phyloP scores from a whole-genome alignment of 2,329 filamentous ascomycete species.

The Penicillium sp. region DNA sequence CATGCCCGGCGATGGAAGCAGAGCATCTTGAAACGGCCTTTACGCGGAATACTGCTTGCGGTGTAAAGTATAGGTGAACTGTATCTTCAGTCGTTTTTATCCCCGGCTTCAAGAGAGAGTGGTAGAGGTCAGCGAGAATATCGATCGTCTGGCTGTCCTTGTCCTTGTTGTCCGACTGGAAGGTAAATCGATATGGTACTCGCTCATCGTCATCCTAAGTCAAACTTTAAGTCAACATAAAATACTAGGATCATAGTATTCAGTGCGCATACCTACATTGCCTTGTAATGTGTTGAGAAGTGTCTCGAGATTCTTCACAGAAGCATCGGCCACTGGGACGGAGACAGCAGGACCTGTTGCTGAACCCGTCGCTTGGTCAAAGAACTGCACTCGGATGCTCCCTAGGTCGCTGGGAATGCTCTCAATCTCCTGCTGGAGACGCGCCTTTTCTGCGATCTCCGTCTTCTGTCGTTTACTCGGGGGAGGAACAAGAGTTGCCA shows the following conservation, averaged over 20 bases:
- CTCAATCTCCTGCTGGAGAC: constrained; percentile 76
- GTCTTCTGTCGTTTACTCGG: constrained; percentile 86
- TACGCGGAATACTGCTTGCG: constrained; percentile 92
- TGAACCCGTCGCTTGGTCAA: constrained; percentile 74
- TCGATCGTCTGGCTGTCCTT: constrained; percentile 47
- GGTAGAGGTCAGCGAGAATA: constrained; percentile 54
- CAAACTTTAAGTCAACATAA: constrained; percentile 2
- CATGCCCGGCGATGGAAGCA: constrained; percentile 86
- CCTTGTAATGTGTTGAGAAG: constrained; percentile 84
- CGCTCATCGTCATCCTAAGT: constrained; percentile 62
- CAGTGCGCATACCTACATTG: constrained; percentile 57
- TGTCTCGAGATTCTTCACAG: constrained; percentile 85
- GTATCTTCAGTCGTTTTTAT: constrained; percentile 65
- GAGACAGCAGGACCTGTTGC: constrained; percentile 73
- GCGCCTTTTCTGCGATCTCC: constrained; percentile 72
- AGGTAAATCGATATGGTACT: constrained; percentile 70
- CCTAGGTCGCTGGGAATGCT: constrained; percentile 70
- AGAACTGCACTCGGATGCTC: constrained; percentile 83
- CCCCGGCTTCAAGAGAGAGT: constrained; percentile 56
- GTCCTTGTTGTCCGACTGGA: constrained; percentile 48
- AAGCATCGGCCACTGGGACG: constrained; percentile 82
- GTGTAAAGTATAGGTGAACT: constrained; percentile 68
- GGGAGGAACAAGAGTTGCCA: constrained; percentile 83
- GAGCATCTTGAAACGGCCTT: constrained; percentile 90
- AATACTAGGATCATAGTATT: neutral